phyloP scores from a whole-genome alignment of 2,329 filamentous ascomycete genomes.

The Penicillium sp. region DNA sequence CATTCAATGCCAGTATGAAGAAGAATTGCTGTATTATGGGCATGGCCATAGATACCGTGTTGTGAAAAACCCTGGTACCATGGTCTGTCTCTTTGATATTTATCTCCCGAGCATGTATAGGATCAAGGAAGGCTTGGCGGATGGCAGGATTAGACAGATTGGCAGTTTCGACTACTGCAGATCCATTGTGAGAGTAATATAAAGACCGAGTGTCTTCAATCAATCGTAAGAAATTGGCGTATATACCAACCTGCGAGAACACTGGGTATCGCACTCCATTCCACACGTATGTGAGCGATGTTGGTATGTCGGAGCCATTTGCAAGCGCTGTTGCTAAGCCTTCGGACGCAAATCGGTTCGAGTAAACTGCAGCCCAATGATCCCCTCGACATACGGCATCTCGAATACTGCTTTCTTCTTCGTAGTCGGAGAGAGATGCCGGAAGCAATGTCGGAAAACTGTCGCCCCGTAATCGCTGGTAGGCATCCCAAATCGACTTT shows the following conservation, averaged over 20 bases:
- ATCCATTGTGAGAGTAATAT: slow-evolving; percentile 5
- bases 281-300: slow-evolving; percentile 2
- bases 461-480: slow-evolving; percentile 9
- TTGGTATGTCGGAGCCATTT: background rate
- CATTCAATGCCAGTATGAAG: slow-evolving; percentile 47
- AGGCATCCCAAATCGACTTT: slow-evolving; percentile 27
- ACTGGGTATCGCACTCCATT: slow-evolving; percentile 4
- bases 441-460: background rate
- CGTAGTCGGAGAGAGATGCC: background rate
- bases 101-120: slow-evolving; percentile 10
- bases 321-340: background rate
- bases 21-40: slow-evolving; percentile 48
- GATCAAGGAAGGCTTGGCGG: background rate
- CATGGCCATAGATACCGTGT: slow-evolving; percentile 44
- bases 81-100: slow-evolving; percentile 42
- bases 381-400: slow-evolving; percentile 5
- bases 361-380: slow-evolving; percentile 2
- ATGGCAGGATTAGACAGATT: background rate
- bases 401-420: background rate
- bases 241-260: background rate
- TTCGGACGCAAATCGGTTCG: background rate
- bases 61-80: slow-evolving; percentile 40
- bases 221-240: slow-evolving; percentile 2
- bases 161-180: background rate
- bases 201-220: background rate